Conservation (phyloP, 2,329 filamentous ascomycete species). For the Paecilomyces sp. region DNA sequence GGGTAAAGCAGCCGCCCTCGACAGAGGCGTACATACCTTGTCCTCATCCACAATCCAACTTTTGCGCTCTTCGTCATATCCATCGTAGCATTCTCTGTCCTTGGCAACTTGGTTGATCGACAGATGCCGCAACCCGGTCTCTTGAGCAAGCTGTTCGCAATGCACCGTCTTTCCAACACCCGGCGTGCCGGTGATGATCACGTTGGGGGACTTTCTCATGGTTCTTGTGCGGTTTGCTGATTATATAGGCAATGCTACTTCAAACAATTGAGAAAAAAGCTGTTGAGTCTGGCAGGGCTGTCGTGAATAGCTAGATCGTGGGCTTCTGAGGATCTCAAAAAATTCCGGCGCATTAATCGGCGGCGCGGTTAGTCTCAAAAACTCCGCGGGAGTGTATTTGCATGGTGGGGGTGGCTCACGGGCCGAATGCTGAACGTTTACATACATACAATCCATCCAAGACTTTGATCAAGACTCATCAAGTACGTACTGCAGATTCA, state of each 20-base stretch:
- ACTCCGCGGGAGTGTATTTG: not conserved
- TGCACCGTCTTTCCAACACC: constrained; percentile 95
- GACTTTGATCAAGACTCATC: not conserved
- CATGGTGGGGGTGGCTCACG: not conserved
- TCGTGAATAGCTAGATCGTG: not conserved
- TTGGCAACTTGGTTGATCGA: constrained; percentile 90
- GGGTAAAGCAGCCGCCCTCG: not conserved
- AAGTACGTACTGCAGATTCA: not conserved
- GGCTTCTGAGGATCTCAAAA: not conserved
- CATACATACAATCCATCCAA: not conserved
- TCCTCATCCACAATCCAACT: constrained; percentile 96
- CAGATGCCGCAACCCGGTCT: constrained; percentile 71
- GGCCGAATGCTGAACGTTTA: not conserved
- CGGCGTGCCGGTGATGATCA: constrained; percentile 91
- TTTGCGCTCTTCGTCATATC: constrained; percentile 75
- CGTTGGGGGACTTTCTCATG: constrained; percentile 59
- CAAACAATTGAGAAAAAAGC: not conserved
- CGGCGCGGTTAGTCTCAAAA: not conserved
- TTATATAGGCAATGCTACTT: not conserved
- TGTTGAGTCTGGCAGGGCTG: not conserved
- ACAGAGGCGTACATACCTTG: constrained; percentile 51
- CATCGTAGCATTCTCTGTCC: constrained; percentile 77
- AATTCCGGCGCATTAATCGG: not conserved
- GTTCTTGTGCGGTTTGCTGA: not conserved
- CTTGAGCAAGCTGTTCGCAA: constrained; percentile 70